Evolutionary conservation across 768 basidiomycete species (phyloP).

Genomic region (Boletus subcaerulescens): DNA sequence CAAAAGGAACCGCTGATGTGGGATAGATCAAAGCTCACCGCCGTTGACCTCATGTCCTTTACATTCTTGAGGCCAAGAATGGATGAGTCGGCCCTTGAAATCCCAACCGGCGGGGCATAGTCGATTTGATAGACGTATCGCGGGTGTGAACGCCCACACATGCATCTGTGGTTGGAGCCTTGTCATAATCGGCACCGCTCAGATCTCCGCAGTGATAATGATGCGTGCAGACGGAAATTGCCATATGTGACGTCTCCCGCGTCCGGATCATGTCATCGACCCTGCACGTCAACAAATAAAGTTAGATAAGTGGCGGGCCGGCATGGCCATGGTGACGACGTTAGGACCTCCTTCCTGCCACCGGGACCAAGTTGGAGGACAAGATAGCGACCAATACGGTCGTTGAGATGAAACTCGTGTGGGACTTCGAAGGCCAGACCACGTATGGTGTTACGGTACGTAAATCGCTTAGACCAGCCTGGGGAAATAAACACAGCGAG

Average conservation of each 20-base stretch:
- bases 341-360: neutral
- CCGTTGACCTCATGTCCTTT: conserved; percentile 8
- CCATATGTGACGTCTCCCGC: neutral
- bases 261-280: conserved; percentile 7
- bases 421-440: neutral
- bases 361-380: neutral
- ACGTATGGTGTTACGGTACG: neutral
- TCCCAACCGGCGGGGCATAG: neutral
- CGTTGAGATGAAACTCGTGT: neutral
- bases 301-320: neutral
- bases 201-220: neutral
- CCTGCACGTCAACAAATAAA: neutral
- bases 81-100: neutral
- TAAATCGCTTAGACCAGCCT: neutral
- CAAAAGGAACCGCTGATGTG: conserved; percentile 18
- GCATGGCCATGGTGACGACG: neutral
- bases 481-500: too few relatives aligned
- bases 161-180: neutral
- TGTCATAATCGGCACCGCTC: conserved; percentile 9
- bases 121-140: conserved; percentile 9
- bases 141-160: neutral
- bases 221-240: neutral
- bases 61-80: conserved; percentile 4
- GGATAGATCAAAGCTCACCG: conserved; percentile 1
- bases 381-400: neutral